Percentiles rank a stretch among this genome's conserved stretches.
Conservation (phyloP, 768 basidiomycete species). For the Pleurotus platypus region DNA sequence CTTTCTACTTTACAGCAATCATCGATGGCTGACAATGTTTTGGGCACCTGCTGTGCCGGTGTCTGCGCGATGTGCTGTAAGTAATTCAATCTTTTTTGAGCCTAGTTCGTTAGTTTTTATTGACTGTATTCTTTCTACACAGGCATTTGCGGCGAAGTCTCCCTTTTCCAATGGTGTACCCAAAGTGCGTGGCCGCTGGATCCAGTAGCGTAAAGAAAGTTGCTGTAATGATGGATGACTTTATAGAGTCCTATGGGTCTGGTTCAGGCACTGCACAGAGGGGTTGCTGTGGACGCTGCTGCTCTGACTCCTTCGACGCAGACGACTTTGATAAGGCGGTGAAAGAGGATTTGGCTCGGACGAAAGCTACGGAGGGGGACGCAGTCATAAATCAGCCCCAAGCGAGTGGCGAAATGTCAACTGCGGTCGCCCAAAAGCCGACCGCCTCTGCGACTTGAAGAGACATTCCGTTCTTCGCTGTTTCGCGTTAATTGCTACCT, state of each 20-base stretch:
- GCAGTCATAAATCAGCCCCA: neutral
- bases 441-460: too few species aligned
- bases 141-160: slow-evolving; percentile 2
- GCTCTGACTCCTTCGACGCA: slow-evolving; percentile 38
- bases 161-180: slow-evolving; percentile 4
- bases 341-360: slow-evolving; percentile 25
- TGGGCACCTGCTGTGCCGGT: slow-evolving; percentile 12
- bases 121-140: neutral
- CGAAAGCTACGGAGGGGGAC: slow-evolving; percentile 1
- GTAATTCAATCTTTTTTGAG: slow-evolving; percentile 10
- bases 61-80: slow-evolving; percentile 27
- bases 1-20: too few species aligned
- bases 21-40: slow-evolving; percentile 11
- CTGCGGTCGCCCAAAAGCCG: neutral
- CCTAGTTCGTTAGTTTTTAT: neutral
- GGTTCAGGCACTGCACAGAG: slow-evolving; percentile 25
- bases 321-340: slow-evolving; percentile 39
- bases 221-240: slow-evolving; percentile 1
- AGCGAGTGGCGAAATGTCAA: neutral
- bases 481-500: too few species aligned
- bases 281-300: slow-evolving; percentile 48
- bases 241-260: slow-evolving; percentile 26
- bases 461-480: too few species aligned
- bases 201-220: neutral
- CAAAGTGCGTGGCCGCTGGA: neutral